phyloP scores from a whole-genome alignment of 352 stramenopile species.

The Vaucheria bursata region DNA sequence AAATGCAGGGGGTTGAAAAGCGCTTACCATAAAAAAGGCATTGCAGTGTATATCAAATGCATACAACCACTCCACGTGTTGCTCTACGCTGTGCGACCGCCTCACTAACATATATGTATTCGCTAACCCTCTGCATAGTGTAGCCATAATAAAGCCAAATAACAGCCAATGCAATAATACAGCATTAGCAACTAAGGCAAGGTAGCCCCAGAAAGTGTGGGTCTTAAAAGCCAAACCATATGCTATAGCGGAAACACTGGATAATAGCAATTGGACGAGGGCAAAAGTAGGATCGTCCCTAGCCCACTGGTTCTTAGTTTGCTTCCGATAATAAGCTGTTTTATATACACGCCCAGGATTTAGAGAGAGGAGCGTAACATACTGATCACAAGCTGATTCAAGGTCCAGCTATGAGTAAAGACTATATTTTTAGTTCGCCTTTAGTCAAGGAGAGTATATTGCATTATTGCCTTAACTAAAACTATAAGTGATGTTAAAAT shows the following conservation, averaged over 20 bases:
- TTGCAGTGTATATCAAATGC: constrained; percentile 99
- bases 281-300: constrained; percentile 92
- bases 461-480: too few species aligned
- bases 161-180: constrained; percentile 62
- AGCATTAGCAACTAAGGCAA: constrained; percentile 57
- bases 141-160: constrained; percentile 47
- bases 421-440: too few species aligned
- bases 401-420: constrained; percentile 44
- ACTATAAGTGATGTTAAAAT: too few species aligned
- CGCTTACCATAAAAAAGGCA: constrained; percentile 74
- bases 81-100: constrained; percentile 72
- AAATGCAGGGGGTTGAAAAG: too few species aligned
- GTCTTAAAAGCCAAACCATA: constrained; percentile 64
- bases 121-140: constrained; percentile 52
- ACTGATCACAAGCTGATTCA: constrained; percentile 33
- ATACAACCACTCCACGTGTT: too few species aligned
- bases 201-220: constrained; percentile 48
- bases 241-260: constrained; percentile 53
- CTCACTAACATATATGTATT: constrained; percentile 54
- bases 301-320: constrained; percentile 96
- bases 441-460: too few species aligned
- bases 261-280: constrained; percentile 69
- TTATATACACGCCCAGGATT: constrained; percentile 57
- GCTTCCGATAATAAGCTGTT: constrained; percentile 71
- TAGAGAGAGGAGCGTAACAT: constrained; percentile 41